phyloP scores from a whole-genome alignment of 306 rosid genomes.

The Coriaria nepalensis region DNA sequence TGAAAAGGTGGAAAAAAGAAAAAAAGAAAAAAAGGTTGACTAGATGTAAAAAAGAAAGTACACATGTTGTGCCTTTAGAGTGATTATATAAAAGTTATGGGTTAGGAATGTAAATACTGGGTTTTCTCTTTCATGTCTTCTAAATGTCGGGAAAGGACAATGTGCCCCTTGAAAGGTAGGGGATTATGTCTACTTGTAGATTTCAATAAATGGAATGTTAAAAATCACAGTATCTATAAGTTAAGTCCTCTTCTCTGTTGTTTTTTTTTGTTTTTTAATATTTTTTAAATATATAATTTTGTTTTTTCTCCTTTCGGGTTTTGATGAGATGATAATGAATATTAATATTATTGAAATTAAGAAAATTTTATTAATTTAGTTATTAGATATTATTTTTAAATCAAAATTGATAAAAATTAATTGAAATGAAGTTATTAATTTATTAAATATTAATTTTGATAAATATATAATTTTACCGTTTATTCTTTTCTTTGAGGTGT shows the following conservation, averaged over 20 bases:
- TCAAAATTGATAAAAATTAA: too few relatives aligned
- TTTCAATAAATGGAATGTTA: conserved; percentile 27
- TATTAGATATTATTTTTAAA: background rate
- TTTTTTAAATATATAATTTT: too few relatives aligned
- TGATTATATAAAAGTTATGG: conserved; percentile 63
- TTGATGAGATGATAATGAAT: background rate
- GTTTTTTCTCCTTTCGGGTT: too few relatives aligned
- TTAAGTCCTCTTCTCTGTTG: background rate
- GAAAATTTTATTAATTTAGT: background rate
- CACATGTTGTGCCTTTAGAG: conserved; percentile 20
- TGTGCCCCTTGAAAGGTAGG: conserved; percentile 35
- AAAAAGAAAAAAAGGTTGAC: conserved; percentile 10
- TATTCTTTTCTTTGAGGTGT: too few relatives aligned
- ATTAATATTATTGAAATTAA: background rate
- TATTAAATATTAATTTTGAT: too few relatives aligned
- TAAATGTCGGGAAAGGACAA: conserved; percentile 19
- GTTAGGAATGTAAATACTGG: conserved; percentile 44
- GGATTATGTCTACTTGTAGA: conserved; percentile 32
- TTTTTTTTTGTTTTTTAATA: background rate
- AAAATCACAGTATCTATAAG: conserved; percentile 5
- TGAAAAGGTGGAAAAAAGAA: conserved; percentile 1
- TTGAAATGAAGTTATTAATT: too few relatives aligned
- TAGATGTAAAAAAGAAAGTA: too few relatives aligned
- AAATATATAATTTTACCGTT: too few relatives aligned
- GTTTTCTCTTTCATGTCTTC: background rate